These are phyloP conservation scores for Lactarius quietus DNA, from an alignment of 768 basidiomycete species.

Conservation along the genomic window DNA sequence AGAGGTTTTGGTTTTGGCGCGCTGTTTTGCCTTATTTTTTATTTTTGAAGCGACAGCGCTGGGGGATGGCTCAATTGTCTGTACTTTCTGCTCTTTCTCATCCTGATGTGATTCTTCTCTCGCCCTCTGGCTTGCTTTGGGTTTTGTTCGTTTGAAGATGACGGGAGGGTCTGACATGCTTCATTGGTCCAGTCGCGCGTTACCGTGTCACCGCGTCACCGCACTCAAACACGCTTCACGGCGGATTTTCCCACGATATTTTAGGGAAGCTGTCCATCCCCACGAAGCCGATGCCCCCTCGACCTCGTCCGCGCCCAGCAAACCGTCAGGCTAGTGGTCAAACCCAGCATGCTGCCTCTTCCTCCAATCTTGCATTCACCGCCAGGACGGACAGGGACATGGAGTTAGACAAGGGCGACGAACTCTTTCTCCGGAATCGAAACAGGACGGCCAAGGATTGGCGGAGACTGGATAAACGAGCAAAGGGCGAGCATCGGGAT, in stretches of 20 bases:
- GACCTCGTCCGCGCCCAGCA: constrained; percentile 26
- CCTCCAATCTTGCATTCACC: constrained; percentile 17
- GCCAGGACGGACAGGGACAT: constrained; percentile 22
- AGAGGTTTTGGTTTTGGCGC: constrained; percentile 58
- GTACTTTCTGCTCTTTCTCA: constrained; percentile 20
- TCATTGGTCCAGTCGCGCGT: not conserved
- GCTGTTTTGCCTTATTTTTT: constrained; percentile 64
- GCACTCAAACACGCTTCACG: not conserved
- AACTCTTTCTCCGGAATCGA: constrained; percentile 64
- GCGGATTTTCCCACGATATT: constrained; percentile 20
- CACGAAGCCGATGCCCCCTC: constrained; percentile 22
- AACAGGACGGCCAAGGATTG: constrained; percentile 54
- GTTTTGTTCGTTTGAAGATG: constrained; percentile 43
- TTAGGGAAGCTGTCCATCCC: constrained; percentile 2
- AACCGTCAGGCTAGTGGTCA: constrained; percentile 19
- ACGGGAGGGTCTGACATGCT: constrained; percentile 35
- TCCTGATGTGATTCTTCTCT: constrained; percentile 34
- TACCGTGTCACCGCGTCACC: too few relatives aligned
- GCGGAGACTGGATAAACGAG: constrained; percentile 54
- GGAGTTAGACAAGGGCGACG: constrained; percentile 55
- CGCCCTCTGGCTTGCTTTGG: constrained; percentile 39
- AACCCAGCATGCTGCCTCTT: constrained; percentile 13
- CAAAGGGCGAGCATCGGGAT: constrained; percentile 45
- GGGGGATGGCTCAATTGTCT: constrained; percentile 44
- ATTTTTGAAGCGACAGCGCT: constrained; percentile 60